Evolutionary conservation across 768 basidiomycete genomes (phyloP).

Genomic region (Naematelia aurantialba): DNA sequence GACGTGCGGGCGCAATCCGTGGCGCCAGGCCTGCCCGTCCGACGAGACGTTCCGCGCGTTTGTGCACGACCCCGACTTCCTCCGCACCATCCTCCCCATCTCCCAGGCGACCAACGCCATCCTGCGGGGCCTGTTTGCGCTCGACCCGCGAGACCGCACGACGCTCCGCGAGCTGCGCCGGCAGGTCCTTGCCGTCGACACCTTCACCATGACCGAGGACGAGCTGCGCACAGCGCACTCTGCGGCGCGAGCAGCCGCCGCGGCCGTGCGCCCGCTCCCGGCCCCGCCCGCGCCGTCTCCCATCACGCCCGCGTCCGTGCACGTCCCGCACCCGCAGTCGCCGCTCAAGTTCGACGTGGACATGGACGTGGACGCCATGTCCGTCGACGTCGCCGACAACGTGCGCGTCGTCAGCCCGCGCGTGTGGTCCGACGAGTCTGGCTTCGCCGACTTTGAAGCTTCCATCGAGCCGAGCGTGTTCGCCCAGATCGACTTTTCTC

Average conservation of each 20-base stretch:
- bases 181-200: constrained; percentile 58
- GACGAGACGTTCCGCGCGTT: constrained; percentile 79
- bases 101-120: constrained; percentile 63
- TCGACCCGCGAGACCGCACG: constrained; percentile 63
- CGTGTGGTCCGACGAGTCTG: neutral
- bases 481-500: constrained; percentile 23
- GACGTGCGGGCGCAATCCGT: constrained; percentile 71
- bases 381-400: neutral
- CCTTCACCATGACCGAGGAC: constrained; percentile 61
- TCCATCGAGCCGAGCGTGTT: constrained; percentile 11
- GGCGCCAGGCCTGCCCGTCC: constrained; percentile 62
- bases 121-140: constrained; percentile 68
- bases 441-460: neutral
- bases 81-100: constrained; percentile 68
- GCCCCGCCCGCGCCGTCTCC: neutral
- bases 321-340: neutral
- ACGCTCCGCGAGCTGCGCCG: constrained; percentile 61
- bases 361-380: constrained; percentile 1
- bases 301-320: neutral
- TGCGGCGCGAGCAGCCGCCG: constrained; percentile 41
- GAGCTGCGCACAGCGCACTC: constrained; percentile 52
- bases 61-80: constrained; percentile 63
- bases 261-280: constrained; percentile 26
- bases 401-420: neutral
- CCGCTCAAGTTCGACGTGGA: neutral